Conservation (phyloP, 2,329 filamentous ascomycete species). For the Fusarium concolor region DNA sequence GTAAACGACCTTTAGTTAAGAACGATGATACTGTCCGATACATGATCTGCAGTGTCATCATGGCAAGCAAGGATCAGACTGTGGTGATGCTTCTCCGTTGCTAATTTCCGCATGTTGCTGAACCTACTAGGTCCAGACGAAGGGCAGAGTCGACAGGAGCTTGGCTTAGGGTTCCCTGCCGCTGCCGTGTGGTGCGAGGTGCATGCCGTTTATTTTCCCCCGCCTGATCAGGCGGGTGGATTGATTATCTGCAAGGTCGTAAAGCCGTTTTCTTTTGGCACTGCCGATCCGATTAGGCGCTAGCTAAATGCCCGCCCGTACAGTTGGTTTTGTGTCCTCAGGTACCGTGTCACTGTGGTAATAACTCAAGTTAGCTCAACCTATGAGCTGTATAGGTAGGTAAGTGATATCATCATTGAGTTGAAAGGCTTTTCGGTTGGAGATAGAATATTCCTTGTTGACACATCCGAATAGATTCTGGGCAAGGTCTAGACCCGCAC, state of each 20-base stretch:
- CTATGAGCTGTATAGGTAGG: background rate
- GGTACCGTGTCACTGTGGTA: background rate
- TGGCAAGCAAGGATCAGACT: constrained; percentile 10
- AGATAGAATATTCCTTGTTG: background rate
- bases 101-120: constrained; percentile 3
- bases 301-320: constrained; percentile 1
- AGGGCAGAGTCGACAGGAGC: background rate
- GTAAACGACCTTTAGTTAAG: constrained; percentile 13
- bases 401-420: background rate
- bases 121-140: background rate
- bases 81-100: background rate
- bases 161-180: constrained; percentile 12
- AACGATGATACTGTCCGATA: constrained; percentile 27
- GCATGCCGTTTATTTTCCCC: constrained; percentile 24
- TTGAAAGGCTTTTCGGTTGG: background rate
- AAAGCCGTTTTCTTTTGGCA: constrained; percentile 33
- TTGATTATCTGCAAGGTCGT: constrained; percentile 26
- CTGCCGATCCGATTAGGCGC: constrained; percentile 41
- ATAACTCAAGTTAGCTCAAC: background rate
- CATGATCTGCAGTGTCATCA: constrained; percentile 35
- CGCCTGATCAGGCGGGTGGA: constrained; percentile 21
- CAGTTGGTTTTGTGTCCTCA: background rate
- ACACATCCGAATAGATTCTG: background rate
- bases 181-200: constrained; percentile 4
- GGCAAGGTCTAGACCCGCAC: constrained; percentile 17